phyloP scores from a whole-genome alignment of 176 grass and related monocot genomes.

The Musa itinerans region DNA sequence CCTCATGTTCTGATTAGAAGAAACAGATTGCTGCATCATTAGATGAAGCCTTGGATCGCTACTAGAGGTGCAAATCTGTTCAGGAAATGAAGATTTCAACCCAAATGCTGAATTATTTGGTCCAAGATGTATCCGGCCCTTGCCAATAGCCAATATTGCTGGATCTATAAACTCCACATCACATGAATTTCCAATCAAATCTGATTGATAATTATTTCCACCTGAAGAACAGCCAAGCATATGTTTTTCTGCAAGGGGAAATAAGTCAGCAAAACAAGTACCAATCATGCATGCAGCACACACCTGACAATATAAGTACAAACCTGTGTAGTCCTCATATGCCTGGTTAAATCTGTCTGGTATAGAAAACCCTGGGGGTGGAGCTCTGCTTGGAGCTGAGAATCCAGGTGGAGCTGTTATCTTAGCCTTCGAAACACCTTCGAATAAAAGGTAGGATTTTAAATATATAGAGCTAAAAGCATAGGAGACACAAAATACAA shows the following conservation, averaged over 20 bases:
- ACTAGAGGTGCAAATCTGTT: slow-evolving; percentile 44
- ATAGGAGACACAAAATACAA: background rate
- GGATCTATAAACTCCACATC: slow-evolving; percentile 88
- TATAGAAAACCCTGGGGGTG: slow-evolving; percentile 53
- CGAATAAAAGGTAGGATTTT: background rate
- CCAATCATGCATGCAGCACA: slow-evolving; percentile 9
- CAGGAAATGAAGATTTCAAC: slow-evolving; percentile 38
- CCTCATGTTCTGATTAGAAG: slow-evolving; percentile 52
- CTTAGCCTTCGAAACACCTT: slow-evolving; percentile 39
- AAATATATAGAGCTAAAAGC: background rate
- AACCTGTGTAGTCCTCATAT: slow-evolving; percentile 43
- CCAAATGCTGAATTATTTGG: slow-evolving; percentile 48
- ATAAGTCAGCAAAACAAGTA: slow-evolving; percentile 1
- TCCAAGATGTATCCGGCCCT: slow-evolving; percentile 54
- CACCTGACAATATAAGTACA: slow-evolving; percentile 11
- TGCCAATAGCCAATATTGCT: slow-evolving; percentile 84
- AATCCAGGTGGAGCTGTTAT: slow-evolving; percentile 57
- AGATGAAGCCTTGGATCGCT: slow-evolving; percentile 62
- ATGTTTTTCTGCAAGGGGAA: slow-evolving; percentile 36
- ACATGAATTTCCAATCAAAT: slow-evolving; percentile 40
- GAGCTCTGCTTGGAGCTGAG: slow-evolving; percentile 34
- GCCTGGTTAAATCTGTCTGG: slow-evolving; percentile 38
- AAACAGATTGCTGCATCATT: slow-evolving; percentile 51
- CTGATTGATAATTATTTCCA: slow-evolving; percentile 48
- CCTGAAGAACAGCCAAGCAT: slow-evolving; percentile 24